Evolutionary conservation across 108 stramenopile species (phyloP).

Genomic region (Discostella stelligeroides): DNA sequence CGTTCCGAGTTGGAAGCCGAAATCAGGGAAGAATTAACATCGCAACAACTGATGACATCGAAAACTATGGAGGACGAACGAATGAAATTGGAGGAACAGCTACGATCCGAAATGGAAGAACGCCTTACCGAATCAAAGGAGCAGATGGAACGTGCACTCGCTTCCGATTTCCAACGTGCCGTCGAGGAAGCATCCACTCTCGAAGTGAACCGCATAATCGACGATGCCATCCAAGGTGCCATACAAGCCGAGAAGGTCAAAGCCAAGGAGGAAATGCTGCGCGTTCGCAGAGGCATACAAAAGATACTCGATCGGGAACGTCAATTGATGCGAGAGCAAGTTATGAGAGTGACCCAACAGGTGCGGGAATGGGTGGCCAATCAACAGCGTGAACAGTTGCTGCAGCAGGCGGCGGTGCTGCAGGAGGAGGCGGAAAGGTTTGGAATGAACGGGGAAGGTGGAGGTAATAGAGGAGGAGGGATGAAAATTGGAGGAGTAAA

Average conservation of each 20-base stretch:
- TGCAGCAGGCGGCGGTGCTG: conserved; percentile 34
- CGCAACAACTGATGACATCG: background rate
- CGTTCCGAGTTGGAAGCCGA: conserved; percentile 16
- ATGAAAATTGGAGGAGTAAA: background rate
- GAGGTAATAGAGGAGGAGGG: background rate
- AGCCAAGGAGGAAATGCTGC: conserved; percentile 33
- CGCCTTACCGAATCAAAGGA: background rate
- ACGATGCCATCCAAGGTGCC: conserved; percentile 25
- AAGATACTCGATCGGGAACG: conserved; percentile 44
- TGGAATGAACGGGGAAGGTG: background rate
- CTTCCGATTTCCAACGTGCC: conserved; percentile 14
- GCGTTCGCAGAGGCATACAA: conserved; percentile 35
- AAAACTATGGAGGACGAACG: conserved; percentile 1
- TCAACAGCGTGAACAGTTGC: conserved; percentile 39
- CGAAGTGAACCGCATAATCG: conserved; percentile 19
- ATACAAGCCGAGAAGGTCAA: conserved; percentile 13
- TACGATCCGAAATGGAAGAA: conserved; percentile 15
- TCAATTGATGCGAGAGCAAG: conserved; percentile 48
- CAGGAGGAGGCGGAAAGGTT: conserved; percentile 32
- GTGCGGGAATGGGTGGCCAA: conserved; percentile 42
- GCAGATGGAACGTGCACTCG: background rate
- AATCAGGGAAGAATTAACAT: conserved; percentile 12
- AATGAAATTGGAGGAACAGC: background rate
- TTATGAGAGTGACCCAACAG: conserved; percentile 32
- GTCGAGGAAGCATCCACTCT: conserved; percentile 17